A percentile compares a stretch with the other conserved stretches of the same genome.
These are phyloP conservation scores for Oehlia diaphana DNA, from an alignment of 192 early-diverging fungal genomes.

Conservation along the genomic window DNA sequence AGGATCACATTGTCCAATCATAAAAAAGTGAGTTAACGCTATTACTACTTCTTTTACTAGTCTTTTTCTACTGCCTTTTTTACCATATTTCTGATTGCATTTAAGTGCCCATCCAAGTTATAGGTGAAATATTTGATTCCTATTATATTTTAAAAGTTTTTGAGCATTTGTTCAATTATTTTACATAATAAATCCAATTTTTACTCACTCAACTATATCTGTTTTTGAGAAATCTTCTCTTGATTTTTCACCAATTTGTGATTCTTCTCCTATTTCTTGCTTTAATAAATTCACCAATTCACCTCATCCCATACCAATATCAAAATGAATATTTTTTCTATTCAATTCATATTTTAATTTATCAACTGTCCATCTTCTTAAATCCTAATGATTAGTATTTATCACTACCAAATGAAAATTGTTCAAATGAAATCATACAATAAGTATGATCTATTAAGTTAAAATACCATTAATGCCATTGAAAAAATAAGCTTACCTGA, in stretches of 20 bases:
- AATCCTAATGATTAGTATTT: not conserved
- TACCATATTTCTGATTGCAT: not conserved
- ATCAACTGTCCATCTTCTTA: not conserved
- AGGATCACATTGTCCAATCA: not conserved
- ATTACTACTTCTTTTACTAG: not conserved
- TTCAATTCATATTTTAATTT: not conserved
- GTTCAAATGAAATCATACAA: not conserved
- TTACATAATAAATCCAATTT: not conserved
- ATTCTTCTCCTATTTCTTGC: not conserved
- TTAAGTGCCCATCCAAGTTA: not conserved
- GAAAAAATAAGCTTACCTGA: not conserved
- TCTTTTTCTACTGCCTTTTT: not conserved
- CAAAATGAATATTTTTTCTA: not conserved
- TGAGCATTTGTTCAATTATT: not conserved
- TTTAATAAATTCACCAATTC: not conserved
- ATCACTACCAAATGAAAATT: too few relatives aligned
- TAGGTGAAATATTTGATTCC: not conserved
- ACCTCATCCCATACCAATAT: not conserved
- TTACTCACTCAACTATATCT: not conserved
- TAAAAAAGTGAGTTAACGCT: not conserved
- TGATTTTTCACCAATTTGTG: not conserved
- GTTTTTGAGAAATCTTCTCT: not conserved
- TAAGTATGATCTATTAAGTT: too few relatives aligned
- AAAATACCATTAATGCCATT: not conserved
- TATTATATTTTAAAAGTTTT: not conserved